Base-by-base conservation (phyloP, 768 basidiomycete genomes). In the Hypholoma fasciculare region DNA sequence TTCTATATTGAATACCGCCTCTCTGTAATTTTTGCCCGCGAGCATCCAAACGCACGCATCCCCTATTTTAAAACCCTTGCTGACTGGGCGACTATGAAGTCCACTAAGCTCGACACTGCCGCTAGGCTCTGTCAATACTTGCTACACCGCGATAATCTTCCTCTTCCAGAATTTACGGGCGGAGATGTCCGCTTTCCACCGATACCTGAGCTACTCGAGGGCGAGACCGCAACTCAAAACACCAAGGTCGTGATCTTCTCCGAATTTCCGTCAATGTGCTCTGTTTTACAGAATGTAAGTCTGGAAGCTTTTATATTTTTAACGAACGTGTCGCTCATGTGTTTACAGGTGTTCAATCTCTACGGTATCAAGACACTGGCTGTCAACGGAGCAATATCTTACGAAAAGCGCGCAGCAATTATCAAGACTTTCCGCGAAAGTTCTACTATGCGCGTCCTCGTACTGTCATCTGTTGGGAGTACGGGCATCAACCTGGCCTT, bases 1-100 rank as follows among this genome's bases (percentile, higher is more conserved):
- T 69, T 69, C 49, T 69, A 69, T 23, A 49, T 67, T 2, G 57
- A 60, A 2, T 63, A 65, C 44, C 52, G 67, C 1, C 52, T 63
- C 50, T 58, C 56, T 2, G 58, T 63, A 0, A 40, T 40, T 1
- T 68, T 60, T 34, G 63, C 65, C 8, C 59, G 57, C 7, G 52
- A 27, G 13, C 38, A 57, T 3, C 52, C 57, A 7, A 52, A 53
- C 8, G 62, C 52, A 0, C 43, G 49, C 1, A 51, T 62, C 11
- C 67, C 64, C 7, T n/a, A n/a, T 1, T 63, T 67, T 42, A 52
- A 44, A 1, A 49, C 43, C 3, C 56, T 64, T n/a, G 58, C 58
- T 0, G 58, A 62, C 0, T 69, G 67, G 67, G 43, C 48, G 2
- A 37, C 27, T 1, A 23, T 34, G 6, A 63, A 57, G 27, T 65